Evolutionary conservation across 106 monocot genomes (phyloP), one percentile per base, ranked within the genome.

Genomic region (Triglochin maritima): DNA sequence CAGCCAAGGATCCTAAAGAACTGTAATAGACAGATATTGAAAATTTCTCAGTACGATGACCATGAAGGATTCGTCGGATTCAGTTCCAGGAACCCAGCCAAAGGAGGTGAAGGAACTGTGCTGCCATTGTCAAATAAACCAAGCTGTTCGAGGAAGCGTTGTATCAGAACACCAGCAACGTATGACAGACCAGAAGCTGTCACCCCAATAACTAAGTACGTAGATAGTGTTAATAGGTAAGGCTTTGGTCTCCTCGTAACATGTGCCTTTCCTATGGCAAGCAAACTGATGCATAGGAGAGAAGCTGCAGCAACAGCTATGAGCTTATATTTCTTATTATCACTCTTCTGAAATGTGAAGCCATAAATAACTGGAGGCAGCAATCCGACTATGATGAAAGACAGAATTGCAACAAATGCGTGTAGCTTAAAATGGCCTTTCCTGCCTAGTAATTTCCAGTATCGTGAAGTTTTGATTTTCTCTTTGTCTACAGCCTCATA

Each of bases 241-340:
- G 71, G 17, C 62, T 62, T 83, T 11, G 69, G 66, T 7, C 73
- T 50, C 17, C 56, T 60, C 17, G 62, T 60, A 11, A 81, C 81
- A 67, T 87, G 87, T 8, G 87, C 94, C 69, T 87, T 95, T 17
- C 77, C 90, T 0, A 81, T 60, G 0, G 87, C 84, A 16, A 95
- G 79, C 13, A 90, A 64, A 5, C 81, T 72, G 48, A 83, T 72
- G 69, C 82, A 85, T 3, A 78, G 4, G 7, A 90, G 70, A 63
- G 87, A 80, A 46, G 77, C 75, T 14, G 77, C 74, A 46, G 83
- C 90, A 9, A 83, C 73, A n/a, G 65, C 79, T n/a, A 83, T 79
- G 68, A 85, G 56, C 72, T 90, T 95, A 58, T 79, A 75, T 50
- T 87, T 85, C 52, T 71, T 80, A 63, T 80, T 55, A 50, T 90